phyloP scores from a whole-genome alignment of 2,329 filamentous ascomycete genomes.

The Ciborinia camelliae region DNA sequence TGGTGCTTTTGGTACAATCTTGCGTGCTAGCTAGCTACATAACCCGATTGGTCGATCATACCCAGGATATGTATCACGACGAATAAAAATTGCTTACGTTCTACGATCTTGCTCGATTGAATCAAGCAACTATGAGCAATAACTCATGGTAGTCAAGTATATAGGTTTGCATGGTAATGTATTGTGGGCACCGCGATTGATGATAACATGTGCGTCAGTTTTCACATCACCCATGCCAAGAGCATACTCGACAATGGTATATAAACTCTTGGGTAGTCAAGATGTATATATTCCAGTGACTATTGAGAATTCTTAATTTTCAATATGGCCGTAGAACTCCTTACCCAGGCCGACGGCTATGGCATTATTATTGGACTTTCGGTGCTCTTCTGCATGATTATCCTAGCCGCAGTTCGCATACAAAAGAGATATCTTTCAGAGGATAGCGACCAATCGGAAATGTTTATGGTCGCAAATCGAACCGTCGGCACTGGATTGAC shows the following conservation, averaged over 20 bases:
- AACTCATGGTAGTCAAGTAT: not conserved
- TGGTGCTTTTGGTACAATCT: conserved; percentile 10
- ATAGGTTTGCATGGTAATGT: not conserved
- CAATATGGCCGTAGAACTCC: not conserved
- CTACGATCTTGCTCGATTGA: too few species aligned
- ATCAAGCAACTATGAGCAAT: not conserved
- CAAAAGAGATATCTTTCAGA: conserved; percentile 44
- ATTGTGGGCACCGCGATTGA: not conserved
- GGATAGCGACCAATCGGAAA: conserved; percentile 45
- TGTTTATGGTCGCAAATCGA: conserved; percentile 33
- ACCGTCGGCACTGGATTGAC: conserved; percentile 26
- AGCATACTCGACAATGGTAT: not conserved
- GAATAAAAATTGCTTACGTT: not conserved
- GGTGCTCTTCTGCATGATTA: conserved; percentile 46
- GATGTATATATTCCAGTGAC: not conserved
- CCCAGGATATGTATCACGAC: not conserved
- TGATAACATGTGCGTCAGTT: conserved; percentile 6
- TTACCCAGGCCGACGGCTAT: conserved; percentile 38
- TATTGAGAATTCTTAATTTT: not conserved
- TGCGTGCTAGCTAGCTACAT: not conserved
- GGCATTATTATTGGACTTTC: conserved; percentile 49
- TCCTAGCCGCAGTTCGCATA: conserved; percentile 45
- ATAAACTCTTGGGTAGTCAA: not conserved
- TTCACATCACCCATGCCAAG: not conserved
- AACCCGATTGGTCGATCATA: not conserved